Conservation (phyloP, 768 basidiomycete genomes). For the Xerocomus potaroensis region DNA sequence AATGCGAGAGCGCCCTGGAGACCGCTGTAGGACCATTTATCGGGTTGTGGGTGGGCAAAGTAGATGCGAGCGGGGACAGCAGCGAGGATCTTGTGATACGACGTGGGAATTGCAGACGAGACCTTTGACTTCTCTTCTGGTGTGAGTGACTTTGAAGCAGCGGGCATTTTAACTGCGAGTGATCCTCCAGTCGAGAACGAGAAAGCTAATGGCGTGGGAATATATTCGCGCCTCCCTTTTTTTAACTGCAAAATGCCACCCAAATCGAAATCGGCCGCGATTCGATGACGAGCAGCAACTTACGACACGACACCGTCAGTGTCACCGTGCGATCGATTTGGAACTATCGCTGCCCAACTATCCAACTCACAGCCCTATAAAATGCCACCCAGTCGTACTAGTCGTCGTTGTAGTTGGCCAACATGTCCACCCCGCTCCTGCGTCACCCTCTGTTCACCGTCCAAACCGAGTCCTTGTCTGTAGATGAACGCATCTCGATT, state of each 20-base stretch:
- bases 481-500: constrained; percentile 43
- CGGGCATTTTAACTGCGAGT: constrained; percentile 60
- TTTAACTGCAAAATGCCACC: no score
- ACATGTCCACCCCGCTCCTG: constrained; percentile 10
- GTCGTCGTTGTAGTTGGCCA: no score
- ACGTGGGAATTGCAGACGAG: constrained; percentile 52
- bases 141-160: constrained; percentile 60
- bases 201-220: neutral
- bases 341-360: no score
- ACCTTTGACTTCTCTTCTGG: constrained; percentile 76
- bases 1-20: constrained; percentile 83
- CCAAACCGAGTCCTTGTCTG: constrained; percentile 40
- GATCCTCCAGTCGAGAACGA: neutral
- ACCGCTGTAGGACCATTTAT: constrained; percentile 83
- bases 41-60: constrained; percentile 75
- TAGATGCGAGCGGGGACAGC: constrained; percentile 89
- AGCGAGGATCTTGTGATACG: constrained; percentile 67
- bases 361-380: no score
- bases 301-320: no score
- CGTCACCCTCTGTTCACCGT: constrained; percentile 44
- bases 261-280: no score
- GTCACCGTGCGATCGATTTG: no score
- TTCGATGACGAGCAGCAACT: no score
- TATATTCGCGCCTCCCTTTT: no score
- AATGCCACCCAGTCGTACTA: no score